Percentiles rank a stretch among this genome's conserved stretches.
Conservation (phyloP, 768 basidiomycete species). For the Russula earlei region DNA sequence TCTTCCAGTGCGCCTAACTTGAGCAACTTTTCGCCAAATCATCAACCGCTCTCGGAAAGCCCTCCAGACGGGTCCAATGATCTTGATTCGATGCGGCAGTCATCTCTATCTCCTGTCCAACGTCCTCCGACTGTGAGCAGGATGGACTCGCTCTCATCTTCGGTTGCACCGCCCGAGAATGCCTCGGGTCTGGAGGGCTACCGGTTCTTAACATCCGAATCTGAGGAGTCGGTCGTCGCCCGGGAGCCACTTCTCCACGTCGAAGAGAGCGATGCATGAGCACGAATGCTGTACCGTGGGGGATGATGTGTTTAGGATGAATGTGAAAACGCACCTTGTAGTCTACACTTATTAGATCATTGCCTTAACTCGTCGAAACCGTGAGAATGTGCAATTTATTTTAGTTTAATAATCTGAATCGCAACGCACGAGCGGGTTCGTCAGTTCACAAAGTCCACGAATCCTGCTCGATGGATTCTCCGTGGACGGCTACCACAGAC, state of each 20-base stretch:
- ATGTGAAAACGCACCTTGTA: conserved; percentile 1
- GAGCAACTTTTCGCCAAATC: neutral
- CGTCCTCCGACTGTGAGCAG: conserved; percentile 1
- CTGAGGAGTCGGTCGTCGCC: conserved; percentile 17
- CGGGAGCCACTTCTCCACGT: conserved; percentile 18
- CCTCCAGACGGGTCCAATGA: neutral
- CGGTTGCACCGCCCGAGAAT: conserved; percentile 7
- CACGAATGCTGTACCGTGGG: neutral
- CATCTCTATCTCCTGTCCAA: neutral
- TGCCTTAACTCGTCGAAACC: neutral
- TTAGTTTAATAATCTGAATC: too few species aligned
- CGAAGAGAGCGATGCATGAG: conserved; percentile 6
- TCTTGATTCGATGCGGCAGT: neutral
- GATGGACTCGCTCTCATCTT: conserved; percentile 15
- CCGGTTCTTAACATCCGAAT: conserved; percentile 17
- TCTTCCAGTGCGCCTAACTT: conserved; percentile 4
- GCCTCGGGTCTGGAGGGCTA: conserved; percentile 9
- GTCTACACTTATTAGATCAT: conserved; percentile 6
- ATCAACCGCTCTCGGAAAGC: neutral
- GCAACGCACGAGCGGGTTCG: neutral
- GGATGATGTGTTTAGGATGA: neutral
- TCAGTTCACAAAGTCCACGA: too few species aligned
- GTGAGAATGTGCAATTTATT: too few species aligned
- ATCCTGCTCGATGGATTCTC: too few species aligned
- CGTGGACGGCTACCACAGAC: conserved; percentile 6